Evolutionary conservation across 2,329 filamentous ascomycete species (phyloP), one percentile per base, ranked within the genome.

Genomic region (Metarhizium sp.): DNA sequence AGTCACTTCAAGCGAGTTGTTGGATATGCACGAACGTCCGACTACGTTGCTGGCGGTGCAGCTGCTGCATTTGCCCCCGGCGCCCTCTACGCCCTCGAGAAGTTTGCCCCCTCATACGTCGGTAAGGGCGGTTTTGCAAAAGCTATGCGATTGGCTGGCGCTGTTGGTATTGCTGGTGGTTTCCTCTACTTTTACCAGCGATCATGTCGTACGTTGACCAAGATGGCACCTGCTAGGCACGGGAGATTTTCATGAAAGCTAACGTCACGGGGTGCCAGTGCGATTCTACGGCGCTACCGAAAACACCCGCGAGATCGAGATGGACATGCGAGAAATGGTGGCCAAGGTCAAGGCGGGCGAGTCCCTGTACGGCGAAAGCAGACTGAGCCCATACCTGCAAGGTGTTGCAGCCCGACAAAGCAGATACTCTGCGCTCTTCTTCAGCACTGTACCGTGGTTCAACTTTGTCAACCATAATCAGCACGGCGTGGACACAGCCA

Each of bases 251-350:
- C 1, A 20, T 4, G 25, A 29, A 14, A 5, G 45, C 45, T 48
- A 48, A 48, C 20, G 5, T 16, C 1, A 11, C 11, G 20, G 32
- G 16, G 1, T 11, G 10, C 43, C 67, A 96, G 91, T 92, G 67
- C 88, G 94, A 61, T 97, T 99, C 76, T 97, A 96, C 75, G 94
- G 94, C 65, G 90, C 92, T 73, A 86, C 82, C 50, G 94, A 99
- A 74, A 99, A 99, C 75, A 76, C 86, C 54, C 86, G 94, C 65
- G 94, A 99, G 73, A 78, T 94, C 56, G 88, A 96, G 61, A 86
- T 95, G 86, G 94, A 99, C 70, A 97, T 97, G 92, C 82, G 84
- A 61, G 94, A 99, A 75, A 99, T 99, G 94, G 92, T 96, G 42
- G 82, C 85, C 71, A 95, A 92, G 75, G 92, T 97, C 70, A 99